Base-by-base conservation (phyloP, 345 rosid species). In the Gynandropsis gynandra region DNA sequence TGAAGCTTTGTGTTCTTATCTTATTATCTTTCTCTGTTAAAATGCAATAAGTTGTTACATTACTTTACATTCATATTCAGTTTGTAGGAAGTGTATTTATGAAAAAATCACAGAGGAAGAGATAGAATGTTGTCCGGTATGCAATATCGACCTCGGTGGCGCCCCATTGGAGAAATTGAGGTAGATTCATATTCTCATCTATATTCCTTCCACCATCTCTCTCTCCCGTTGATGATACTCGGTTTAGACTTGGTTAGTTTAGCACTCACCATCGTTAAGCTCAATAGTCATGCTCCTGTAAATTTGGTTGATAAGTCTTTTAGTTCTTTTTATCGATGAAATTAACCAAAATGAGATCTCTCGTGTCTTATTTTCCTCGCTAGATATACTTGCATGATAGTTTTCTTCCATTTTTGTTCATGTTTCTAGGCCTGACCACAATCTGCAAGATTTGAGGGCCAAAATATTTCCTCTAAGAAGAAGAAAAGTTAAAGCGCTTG, bases 71-170 rank as follows among this genome's bases (percentile, higher is more conserved):
- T 59, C 40, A 2, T 47, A 37, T 68, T 62, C 72, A 90, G 95
- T 90, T 74, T 90, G 96, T 74, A 84, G 98, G 56, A 82, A 80
- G 60, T 90, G 98, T 74, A 87, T 90, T 40, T 75, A 79, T 55
- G 71, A 65, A 50, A 87, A 82, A 76, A 76, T 90, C 63, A 58
- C 74, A 16, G 89, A 82, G 35, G 96, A 87, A 42, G 98, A 77
- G 55, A 47, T 79, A 50, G 95, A 87, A 56, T 39, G 58, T 58
- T 90, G 98, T 56, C 98, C 98, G 9, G 73, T 79, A 51, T 90
- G 98, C 64, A 69, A 76, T 58, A 87, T 77, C 24, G 76, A 80
- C 69, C 75, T 90, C 43, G 96, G 98, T 13, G 77, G 85, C 67
- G 71, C 73, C 42, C 96, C 98, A 3, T 16, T 82, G 72, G 96